Evolutionary conservation across 2,329 filamentous ascomycete species (phyloP).

Genomic region (Neopestalotiopsis clavispora): DNA sequence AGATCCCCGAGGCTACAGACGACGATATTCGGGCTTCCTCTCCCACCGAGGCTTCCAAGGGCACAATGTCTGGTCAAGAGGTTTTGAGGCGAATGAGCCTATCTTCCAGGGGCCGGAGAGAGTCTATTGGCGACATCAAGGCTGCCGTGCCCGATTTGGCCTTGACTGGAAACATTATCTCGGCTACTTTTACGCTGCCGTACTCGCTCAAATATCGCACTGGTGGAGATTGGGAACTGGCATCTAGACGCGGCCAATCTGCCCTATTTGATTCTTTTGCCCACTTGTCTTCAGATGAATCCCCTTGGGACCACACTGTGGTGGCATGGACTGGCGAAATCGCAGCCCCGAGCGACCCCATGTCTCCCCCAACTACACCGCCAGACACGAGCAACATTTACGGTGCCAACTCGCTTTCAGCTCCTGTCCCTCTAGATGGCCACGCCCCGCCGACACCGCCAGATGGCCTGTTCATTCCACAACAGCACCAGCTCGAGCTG

Average conservation of each 20-base stretch:
- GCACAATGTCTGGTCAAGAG: constrained; percentile 43
- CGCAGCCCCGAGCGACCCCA: constrained; percentile 51
- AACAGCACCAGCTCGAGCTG: constrained; percentile 72
- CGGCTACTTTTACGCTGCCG: constrained; percentile 68
- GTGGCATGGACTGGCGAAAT: constrained; percentile 97
- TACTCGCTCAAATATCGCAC: constrained; percentile 63
- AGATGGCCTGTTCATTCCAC: constrained; percentile 74
- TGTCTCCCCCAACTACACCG: constrained; percentile 53
- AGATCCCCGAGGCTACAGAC: constrained; percentile 27
- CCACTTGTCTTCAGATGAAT: constrained; percentile 82
- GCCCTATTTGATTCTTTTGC: constrained; percentile 91
- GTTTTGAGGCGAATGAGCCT: constrained; percentile 50
- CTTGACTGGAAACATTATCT: constrained; percentile 70
- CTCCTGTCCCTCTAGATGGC: constrained; percentile 76
- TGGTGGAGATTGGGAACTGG: constrained; percentile 70
- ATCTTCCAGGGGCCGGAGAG: constrained; percentile 46
- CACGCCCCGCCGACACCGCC: constrained; percentile 61
- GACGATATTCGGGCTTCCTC: constrained; percentile 21
- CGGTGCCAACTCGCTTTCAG: constrained; percentile 75
- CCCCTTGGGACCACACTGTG: constrained; percentile 88
- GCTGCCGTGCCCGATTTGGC: constrained; percentile 60
- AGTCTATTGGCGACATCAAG: constrained; percentile 61
- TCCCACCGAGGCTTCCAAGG: constrained; percentile 28
- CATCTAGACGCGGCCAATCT: constrained; percentile 82
- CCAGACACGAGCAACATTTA: constrained; percentile 54